Conservation (phyloP, 139 green algal species). For the Parachlorella kessleri region DNA sequence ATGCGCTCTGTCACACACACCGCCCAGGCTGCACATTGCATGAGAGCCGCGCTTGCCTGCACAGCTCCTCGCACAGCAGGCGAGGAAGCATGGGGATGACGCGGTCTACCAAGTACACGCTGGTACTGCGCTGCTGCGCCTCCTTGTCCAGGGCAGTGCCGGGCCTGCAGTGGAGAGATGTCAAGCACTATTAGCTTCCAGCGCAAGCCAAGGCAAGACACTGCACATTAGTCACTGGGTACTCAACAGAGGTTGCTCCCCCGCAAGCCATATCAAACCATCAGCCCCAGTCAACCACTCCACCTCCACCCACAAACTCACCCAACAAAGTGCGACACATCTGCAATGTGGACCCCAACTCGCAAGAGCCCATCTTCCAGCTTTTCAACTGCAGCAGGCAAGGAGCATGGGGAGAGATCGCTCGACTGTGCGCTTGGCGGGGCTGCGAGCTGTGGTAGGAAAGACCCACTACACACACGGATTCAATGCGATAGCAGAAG, state of each 20-base stretch:
- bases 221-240: no score
- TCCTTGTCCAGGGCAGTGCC: conserved; percentile 80
- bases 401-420: no score
- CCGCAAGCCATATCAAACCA: no score
- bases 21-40: background rate
- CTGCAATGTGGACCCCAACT: conserved; percentile 92
- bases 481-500: no score
- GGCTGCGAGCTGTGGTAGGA: no score
- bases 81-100: conserved; percentile 92
- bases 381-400: conserved; percentile 31
- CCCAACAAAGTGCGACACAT: conserved; percentile 85
- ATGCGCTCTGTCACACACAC: background rate
- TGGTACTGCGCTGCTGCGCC: conserved; percentile 59
- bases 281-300: no score
- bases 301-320: no score
- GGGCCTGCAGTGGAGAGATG: conserved; percentile 21
- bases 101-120: conserved; percentile 56
- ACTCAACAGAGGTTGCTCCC: no score
- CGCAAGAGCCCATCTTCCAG: conserved; percentile 40
- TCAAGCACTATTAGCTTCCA: background rate
- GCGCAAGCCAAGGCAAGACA: background rate
- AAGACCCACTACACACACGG: no score
- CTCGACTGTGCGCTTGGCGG: no score
- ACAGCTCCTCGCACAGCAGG: conserved; percentile 92
- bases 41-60: conserved; percentile 19